phyloP scores from a whole-genome alignment of 176 grass and related monocot species.

The Oryza punctata region DNA sequence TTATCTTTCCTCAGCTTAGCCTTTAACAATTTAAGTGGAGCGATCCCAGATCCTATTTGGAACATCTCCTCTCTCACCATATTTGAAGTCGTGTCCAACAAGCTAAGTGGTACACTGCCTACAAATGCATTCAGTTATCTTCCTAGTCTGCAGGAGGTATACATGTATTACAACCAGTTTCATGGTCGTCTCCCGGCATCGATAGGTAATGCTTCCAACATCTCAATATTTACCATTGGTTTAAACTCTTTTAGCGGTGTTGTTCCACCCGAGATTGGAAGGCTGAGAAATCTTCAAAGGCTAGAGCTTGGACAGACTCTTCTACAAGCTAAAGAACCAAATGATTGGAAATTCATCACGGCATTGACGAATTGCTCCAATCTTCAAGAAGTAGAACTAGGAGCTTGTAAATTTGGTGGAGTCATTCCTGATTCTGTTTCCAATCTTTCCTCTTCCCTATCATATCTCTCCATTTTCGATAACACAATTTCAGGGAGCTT shows the following conservation, averaged over 20 bases:
- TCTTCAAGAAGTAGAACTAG: neutral
- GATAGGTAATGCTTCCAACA: constrained; percentile 28
- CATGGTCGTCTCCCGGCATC: constrained; percentile 30
- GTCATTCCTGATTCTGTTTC: neutral
- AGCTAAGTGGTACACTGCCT: neutral
- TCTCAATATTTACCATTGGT: neutral
- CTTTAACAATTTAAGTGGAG: constrained; percentile 25
- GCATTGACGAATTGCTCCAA: constrained; percentile 33
- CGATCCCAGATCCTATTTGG: constrained; percentile 30
- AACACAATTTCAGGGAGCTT: constrained; percentile 41
- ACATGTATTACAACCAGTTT: constrained; percentile 24
- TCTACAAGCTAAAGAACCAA: neutral
- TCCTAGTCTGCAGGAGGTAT: neutral
- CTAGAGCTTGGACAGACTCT: neutral
- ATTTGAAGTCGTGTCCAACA: neutral
- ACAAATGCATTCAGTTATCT: neutral
- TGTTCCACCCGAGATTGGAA: constrained; percentile 11
- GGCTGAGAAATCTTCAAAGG: neutral
- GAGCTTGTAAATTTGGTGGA: neutral
- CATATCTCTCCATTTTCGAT: neutral
- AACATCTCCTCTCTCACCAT: neutral
- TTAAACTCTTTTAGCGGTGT: constrained; percentile 16
- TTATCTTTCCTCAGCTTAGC: neutral
- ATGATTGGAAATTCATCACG: constrained; percentile 23
- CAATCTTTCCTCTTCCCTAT: constrained; percentile 23